These are phyloP conservation scores for Amphicarpaea edgeworthii DNA, from an alignment of 306 rosid genomes.

Conservation along the genomic window DNA sequence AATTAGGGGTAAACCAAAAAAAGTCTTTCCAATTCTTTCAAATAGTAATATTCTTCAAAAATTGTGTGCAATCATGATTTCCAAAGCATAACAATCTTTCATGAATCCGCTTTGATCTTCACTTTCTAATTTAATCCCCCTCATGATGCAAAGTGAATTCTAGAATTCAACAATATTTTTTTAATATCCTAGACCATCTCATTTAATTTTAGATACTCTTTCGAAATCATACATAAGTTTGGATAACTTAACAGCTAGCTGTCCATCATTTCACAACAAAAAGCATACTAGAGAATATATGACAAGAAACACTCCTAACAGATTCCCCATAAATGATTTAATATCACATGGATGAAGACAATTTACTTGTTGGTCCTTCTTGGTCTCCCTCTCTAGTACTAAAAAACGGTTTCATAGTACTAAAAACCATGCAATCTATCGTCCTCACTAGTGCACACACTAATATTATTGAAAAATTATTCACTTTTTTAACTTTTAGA, in stretches of 20 bases:
- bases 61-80: constrained; percentile 21
- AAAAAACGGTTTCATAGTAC: background rate
- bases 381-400: background rate
- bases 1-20: constrained; percentile 6
- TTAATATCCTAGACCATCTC: too few relatives aligned
- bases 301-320: too few relatives aligned
- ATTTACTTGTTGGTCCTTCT: background rate
- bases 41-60: background rate
- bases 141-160: constrained; percentile 4
- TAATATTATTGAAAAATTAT: background rate
- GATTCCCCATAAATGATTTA: too few relatives aligned
- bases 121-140: constrained; percentile 24
- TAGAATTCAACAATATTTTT: constrained; percentile 19
- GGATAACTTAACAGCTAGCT: too few relatives aligned
- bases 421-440: too few relatives aligned
- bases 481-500: background rate
- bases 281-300: too few relatives aligned
- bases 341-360: too few relatives aligned
- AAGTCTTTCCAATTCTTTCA: constrained; percentile 4
- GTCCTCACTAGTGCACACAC: background rate
- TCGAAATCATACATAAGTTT: too few relatives aligned
- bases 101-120: background rate
- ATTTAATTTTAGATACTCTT: too few relatives aligned
- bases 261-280: too few relatives aligned
- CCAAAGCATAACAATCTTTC: constrained; percentile 19